These are phyloP conservation scores for Diaporthe citri DNA, from an alignment of 2,329 filamentous ascomycete species.

Conservation along the genomic window DNA sequence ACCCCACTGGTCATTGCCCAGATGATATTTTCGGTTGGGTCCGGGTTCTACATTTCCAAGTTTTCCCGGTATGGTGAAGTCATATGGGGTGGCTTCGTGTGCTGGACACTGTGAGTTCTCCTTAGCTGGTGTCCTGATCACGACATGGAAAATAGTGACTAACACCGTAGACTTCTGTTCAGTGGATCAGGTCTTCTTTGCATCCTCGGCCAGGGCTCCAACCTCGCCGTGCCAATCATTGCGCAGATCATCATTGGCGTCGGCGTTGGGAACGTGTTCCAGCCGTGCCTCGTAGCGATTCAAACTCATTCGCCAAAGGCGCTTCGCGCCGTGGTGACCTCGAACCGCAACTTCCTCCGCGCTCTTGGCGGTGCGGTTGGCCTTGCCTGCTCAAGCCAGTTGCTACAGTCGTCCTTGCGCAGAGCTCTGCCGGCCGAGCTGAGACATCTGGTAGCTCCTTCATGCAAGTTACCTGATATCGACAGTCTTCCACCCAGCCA, in stretches of 20 bases:
- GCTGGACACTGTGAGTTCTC: slow-evolving; percentile 44
- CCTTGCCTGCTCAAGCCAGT: slow-evolving; percentile 40
- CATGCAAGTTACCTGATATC: slow-evolving; percentile 8
- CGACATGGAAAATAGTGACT: neutral
- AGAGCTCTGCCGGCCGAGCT: slow-evolving; percentile 1
- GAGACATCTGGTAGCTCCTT: neutral
- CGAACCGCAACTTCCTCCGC: slow-evolving; percentile 54
- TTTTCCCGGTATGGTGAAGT: slow-evolving; percentile 65
- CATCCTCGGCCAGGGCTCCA: slow-evolving; percentile 45
- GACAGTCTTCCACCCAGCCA: neutral
- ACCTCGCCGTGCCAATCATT: slow-evolving; percentile 46
- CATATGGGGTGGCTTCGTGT: slow-evolving; percentile 53
- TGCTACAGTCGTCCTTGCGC: slow-evolving; percentile 26
- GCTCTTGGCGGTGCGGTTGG: slow-evolving; percentile 53
- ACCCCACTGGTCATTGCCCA: slow-evolving; percentile 61
- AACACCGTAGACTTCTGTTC: slow-evolving; percentile 39
- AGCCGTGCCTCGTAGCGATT: slow-evolving; percentile 53
- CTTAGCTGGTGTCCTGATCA: neutral
- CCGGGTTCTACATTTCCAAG: slow-evolving; percentile 65
- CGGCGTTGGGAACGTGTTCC: slow-evolving; percentile 52
- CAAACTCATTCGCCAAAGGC: slow-evolving; percentile 52
- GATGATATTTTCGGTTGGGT: slow-evolving; percentile 54
- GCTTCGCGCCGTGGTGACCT: slow-evolving; percentile 54
- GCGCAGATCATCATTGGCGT: slow-evolving; percentile 51
- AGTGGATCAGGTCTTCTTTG: slow-evolving; percentile 51